These are phyloP conservation scores for Xylariales sp. DNA, from an alignment of 2,329 filamentous ascomycete genomes.

Conservation along the genomic window DNA sequence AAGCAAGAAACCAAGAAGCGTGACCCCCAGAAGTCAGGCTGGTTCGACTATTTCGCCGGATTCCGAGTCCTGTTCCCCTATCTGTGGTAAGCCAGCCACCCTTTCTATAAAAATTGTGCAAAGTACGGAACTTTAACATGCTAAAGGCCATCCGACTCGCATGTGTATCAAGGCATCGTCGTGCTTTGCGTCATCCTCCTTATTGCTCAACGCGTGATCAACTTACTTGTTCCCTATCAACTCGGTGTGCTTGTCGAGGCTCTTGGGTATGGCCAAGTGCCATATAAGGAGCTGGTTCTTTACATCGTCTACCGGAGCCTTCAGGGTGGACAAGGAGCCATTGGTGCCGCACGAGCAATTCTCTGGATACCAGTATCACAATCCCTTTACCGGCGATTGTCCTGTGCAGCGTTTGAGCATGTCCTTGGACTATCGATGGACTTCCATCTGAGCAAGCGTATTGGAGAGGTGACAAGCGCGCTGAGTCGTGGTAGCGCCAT, in stretches of 20 bases:
- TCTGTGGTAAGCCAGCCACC: slow-evolving; percentile 28
- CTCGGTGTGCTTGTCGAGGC: slow-evolving; percentile 36
- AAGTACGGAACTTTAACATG: slow-evolving; percentile 21
- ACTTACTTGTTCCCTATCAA: slow-evolving; percentile 38
- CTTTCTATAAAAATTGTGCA: slow-evolving; percentile 7
- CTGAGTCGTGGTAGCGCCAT: slow-evolving; percentile 42
- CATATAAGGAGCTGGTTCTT: slow-evolving; percentile 36
- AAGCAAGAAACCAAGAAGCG: slow-evolving; percentile 9
- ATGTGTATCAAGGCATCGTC: slow-evolving; percentile 34
- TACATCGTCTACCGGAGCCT: slow-evolving; percentile 40
- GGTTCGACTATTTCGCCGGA: slow-evolving; percentile 42
- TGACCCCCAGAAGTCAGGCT: slow-evolving; percentile 15
- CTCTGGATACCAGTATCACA: slow-evolving; percentile 46
- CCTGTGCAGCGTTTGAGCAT: slow-evolving; percentile 42
- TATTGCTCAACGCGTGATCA: slow-evolving; percentile 37
- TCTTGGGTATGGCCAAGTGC: slow-evolving; percentile 35
- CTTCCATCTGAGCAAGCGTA: slow-evolving; percentile 46
- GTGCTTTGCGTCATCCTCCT: slow-evolving; percentile 37
- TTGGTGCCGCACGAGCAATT: slow-evolving; percentile 37
- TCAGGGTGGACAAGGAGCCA: slow-evolving; percentile 39
- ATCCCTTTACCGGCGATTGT: slow-evolving; percentile 36
- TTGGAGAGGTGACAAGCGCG: slow-evolving; percentile 47
- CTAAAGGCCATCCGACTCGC: slow-evolving; percentile 32
- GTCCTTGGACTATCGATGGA: slow-evolving; percentile 42
- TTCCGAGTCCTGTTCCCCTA: slow-evolving; percentile 41